phyloP scores from a whole-genome alignment of 1,139 yeast species.

The Geotrichum bryndzae region DNA sequence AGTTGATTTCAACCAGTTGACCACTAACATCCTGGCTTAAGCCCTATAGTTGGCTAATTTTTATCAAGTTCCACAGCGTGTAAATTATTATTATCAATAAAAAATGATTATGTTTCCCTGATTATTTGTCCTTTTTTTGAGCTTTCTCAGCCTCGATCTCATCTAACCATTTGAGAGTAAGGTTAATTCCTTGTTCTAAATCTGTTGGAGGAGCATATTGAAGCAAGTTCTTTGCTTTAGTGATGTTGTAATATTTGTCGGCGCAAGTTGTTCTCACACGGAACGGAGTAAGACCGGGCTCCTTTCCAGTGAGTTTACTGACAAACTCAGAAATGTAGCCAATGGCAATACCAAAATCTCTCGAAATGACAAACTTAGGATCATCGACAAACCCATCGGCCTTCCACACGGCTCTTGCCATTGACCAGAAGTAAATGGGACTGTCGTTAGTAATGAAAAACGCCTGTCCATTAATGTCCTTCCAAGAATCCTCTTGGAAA shows the following conservation, averaged over 20 bases:
- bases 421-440: slow-evolving; percentile 95
- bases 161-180: slow-evolving; percentile 84
- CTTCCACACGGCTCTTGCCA: slow-evolving; percentile 95
- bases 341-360: slow-evolving; percentile 67
- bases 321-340: slow-evolving; percentile 77
- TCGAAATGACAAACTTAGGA: slow-evolving; percentile 60
- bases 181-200: slow-evolving; percentile 73
- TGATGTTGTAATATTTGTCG: slow-evolving; percentile 85
- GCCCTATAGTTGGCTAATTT: not conserved
- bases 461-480: slow-evolving; percentile 67
- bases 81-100: not conserved
- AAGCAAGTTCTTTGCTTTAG: slow-evolving; percentile 71
- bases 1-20: not conserved
- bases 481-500: slow-evolving; percentile 41
- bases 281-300: slow-evolving; percentile 93
- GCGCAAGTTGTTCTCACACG: slow-evolving; percentile 92
- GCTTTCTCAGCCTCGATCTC: slow-evolving; percentile 40
- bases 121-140: slow-evolving; percentile 8
- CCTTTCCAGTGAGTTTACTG: slow-evolving; percentile 64
- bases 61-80: not conserved
- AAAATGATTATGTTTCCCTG: not conserved
- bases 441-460: slow-evolving; percentile 90
- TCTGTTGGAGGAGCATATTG: slow-evolving; percentile 79
- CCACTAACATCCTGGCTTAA: not conserved
- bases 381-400: slow-evolving; percentile 83